A percentile compares a stretch with the other conserved stretches of the same genome.
These are phyloP conservation scores for Claviceps africana DNA, from an alignment of 2,329 filamentous ascomycete genomes.

Conservation along the genomic window DNA sequence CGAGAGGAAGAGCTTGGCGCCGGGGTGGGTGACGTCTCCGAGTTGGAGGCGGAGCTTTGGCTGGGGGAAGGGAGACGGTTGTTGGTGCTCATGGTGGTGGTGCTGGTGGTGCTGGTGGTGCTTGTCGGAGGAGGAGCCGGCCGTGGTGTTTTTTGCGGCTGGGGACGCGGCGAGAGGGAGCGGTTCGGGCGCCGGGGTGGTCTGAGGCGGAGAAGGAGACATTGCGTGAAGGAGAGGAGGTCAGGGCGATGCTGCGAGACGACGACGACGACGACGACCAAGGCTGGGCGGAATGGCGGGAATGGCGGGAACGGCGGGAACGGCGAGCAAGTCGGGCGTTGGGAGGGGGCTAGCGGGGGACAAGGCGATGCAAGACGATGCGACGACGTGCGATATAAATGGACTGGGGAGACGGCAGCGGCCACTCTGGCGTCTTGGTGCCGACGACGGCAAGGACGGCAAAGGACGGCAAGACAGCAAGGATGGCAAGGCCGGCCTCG, in stretches of 20 bases:
- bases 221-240: neutral
- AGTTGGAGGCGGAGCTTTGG: constrained; percentile 47
- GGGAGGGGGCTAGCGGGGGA: too few relatives aligned
- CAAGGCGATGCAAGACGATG: too few relatives aligned
- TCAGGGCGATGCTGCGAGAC: neutral
- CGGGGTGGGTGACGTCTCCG: constrained; percentile 44
- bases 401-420: too few relatives aligned
- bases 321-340: too few relatives aligned
- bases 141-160: constrained; percentile 6
- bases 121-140: neutral
- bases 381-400: too few relatives aligned
- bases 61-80: constrained; percentile 21
- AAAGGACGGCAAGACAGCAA: too few relatives aligned
- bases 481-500: too few relatives aligned
- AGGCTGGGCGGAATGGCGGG: neutral
- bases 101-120: neutral
- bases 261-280: neutral
- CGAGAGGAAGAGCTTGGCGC: constrained; percentile 51
- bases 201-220: neutral
- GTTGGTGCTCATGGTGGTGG: neutral
- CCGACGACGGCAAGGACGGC: too few relatives aligned
- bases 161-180: constrained; percentile 14
- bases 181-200: neutral
- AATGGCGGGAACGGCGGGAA: too few relatives aligned
- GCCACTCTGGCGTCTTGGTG: neutral